Evolutionary conservation across 2,329 filamentous ascomycete genomes (phyloP), one percentile per base, ranked within the genome.

Genomic region (Drechslera avenae): DNA sequence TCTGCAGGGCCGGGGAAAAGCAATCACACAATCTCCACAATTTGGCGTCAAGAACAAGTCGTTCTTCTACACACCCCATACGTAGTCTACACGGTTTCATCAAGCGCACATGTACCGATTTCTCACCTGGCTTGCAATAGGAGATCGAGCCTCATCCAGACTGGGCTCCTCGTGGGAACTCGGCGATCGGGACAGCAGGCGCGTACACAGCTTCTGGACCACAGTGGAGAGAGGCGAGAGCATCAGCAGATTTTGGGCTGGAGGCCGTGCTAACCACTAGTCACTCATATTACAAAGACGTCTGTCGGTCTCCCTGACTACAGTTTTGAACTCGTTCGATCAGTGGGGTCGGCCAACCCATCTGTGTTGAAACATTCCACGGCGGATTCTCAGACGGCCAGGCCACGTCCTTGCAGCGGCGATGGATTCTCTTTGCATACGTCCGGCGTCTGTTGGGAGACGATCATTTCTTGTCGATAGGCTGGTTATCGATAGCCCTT

Each of bases 401-500:
- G 32, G 34, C 28, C 9, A 40, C 39, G 31, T 39, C 39, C 14
- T 32, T 19, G 32, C 44, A 48, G 33, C 23, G 31, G 26, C 18
- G 45, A 52, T 39, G 39, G 45, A 39, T 16, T 43, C 21, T 43
- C 18, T 32, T 30, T 26, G 42, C 47, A 52, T 31, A 16, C 42
- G 35, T 26, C 23, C 17, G 36, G 39, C 35, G 48, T 47, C n/a
- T 56, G 55, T 54, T 56, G 52, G 44, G 52, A 51, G 13, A 46
- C 36, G 34, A 50, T 51, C 39, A 45, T 34, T 28, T 40, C 28
- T 39, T 46, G 50, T 54, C 45, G 28, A 45, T 43, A 52, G 50
- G 49, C 21, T 52, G 30, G 49, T 52, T 61, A 55, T 59, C 58
- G 58, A 55, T 61, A 61, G 42, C 42, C 28, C 39, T 36, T 49